phyloP scores from a whole-genome alignment of 2,329 filamentous ascomycete species.

The Scleromitrula shiraiana region DNA sequence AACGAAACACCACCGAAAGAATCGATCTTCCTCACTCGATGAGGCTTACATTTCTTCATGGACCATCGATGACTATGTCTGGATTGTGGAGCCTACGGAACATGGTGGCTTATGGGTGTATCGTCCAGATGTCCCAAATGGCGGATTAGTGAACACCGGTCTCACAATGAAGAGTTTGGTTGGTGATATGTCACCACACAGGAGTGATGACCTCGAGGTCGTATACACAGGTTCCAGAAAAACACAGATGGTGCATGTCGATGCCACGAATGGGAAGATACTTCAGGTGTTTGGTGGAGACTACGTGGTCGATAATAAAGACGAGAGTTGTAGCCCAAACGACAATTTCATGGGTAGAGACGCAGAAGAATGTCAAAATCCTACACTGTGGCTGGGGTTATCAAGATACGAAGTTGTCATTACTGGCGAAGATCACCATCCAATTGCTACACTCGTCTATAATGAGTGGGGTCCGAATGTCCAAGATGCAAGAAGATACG shows the following conservation, averaged over 20 bases:
- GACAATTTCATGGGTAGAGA: conserved; percentile 38
- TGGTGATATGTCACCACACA: conserved; percentile 73
- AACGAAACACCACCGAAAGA: conserved; percentile 70
- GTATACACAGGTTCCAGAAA: conserved; percentile 90
- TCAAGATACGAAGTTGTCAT: conserved; percentile 89
- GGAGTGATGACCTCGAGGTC: conserved; percentile 65
- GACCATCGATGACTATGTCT: conserved; percentile 76
- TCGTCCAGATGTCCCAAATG: conserved; percentile 53
- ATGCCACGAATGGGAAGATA: conserved; percentile 76
- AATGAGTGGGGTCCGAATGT: conserved; percentile 94
- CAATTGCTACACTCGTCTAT: conserved; percentile 83
- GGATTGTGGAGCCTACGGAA: conserved; percentile 88
- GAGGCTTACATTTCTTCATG: conserved; percentile 42
- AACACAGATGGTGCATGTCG: conserved; percentile 80
- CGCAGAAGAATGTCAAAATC: conserved; percentile 68
- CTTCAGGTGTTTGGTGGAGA: conserved; percentile 76
- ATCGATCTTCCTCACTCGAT: conserved; percentile 51
- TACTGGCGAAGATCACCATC: conserved; percentile 64
- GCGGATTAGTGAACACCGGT: conserved; percentile 56
- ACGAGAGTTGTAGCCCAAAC: conserved; percentile 65
- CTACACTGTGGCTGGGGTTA: conserved; percentile 74
- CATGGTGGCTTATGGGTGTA: conserved; percentile 86
- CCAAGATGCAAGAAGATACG: conserved; percentile 62
- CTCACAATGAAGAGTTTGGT: conserved; percentile 80
- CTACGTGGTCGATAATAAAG: conserved; percentile 57